Percentiles rank a stretch among this genome's conserved stretches.
Evolutionary conservation across 768 basidiomycete species (phyloP).

Genomic region (Hortiboletus campestris): DNA sequence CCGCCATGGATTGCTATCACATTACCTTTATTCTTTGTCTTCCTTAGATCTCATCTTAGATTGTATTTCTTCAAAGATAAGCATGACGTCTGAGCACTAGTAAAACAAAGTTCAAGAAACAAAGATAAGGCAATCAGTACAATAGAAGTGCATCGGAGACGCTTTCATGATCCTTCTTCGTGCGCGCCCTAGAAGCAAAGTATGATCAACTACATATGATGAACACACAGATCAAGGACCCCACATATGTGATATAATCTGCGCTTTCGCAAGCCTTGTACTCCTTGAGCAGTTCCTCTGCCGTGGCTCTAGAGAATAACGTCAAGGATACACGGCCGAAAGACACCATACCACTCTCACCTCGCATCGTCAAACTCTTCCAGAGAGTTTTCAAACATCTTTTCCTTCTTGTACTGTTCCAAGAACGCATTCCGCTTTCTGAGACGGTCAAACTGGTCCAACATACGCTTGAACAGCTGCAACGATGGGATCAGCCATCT

Average conservation of each 20-base stretch:
- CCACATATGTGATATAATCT: constrained; percentile 87
- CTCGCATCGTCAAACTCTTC: constrained; percentile 98
- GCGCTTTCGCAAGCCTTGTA: constrained; percentile 96
- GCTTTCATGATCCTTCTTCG: constrained; percentile 30
- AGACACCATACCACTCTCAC: constrained; percentile 39
- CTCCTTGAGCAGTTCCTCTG: constrained; percentile 85
- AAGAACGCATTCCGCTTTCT: constrained; percentile 89
- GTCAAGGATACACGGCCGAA: neutral
- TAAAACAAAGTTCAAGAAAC: constrained; percentile 1
- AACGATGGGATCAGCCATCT: neutral
- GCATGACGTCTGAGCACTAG: constrained; percentile 2
- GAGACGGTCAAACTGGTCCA: constrained; percentile 91
- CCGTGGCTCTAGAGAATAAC: constrained; percentile 61
- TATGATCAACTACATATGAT: neutral
- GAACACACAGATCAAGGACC: constrained; percentile 24
- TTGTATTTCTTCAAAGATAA: constrained; percentile 20
- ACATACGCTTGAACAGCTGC: constrained; percentile 92
- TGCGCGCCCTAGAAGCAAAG: constrained; percentile 29
- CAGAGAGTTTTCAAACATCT: constrained; percentile 88
- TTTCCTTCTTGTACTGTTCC: constrained; percentile 97
- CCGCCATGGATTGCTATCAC: constrained; percentile 20
- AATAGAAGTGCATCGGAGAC: neutral
- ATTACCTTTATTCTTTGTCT: constrained; percentile 10
- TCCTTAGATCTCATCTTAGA: constrained; percentile 23
- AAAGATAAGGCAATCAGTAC: constrained; percentile 1